These are phyloP conservation scores for Volvariella surrecta DNA, from an alignment of 1,284 basidiomycete genomes.

Conservation along the genomic window DNA sequence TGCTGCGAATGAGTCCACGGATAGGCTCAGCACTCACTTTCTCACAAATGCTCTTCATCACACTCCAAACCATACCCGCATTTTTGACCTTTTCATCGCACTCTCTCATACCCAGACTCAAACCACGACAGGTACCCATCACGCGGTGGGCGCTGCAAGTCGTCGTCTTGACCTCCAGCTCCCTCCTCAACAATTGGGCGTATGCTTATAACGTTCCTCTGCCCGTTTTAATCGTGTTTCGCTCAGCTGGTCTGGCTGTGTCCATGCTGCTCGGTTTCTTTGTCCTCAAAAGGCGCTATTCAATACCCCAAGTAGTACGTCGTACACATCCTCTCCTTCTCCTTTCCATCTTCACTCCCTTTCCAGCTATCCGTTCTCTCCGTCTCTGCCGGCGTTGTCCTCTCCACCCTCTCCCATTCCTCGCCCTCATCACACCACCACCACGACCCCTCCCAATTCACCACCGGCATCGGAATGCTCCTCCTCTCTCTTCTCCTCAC, in stretches of 20 bases:
- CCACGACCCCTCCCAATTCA: conserved; percentile 41
- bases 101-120: conserved; percentile 39
- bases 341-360: not conserved
- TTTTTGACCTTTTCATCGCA: conserved; percentile 34
- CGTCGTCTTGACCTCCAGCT: conserved; percentile 59
- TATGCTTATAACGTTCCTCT: conserved; percentile 77
- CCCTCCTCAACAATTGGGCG: conserved; percentile 79
- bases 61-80: conserved; percentile 48
- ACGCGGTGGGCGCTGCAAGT: conserved; percentile 73
- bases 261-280: conserved; percentile 62
- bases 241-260: conserved; percentile 74
- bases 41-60: conserved; percentile 76
- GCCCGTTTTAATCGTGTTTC: conserved; percentile 81
- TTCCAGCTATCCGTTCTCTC: conserved; percentile 56
- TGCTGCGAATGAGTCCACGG: conserved; percentile 60
- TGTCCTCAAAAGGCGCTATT: conserved; percentile 53
- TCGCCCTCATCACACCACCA: conserved; percentile 19
- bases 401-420: conserved; percentile 68
- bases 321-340: not conserved
- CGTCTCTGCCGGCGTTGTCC: conserved; percentile 68
- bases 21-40: conserved; percentile 81
- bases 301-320: conserved; percentile 53
- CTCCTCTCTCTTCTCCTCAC: conserved; percentile 65
- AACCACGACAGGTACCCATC: conserved; percentile 65
- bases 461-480: conserved; percentile 67